Percentiles rank a stretch among this genome's conserved stretches.
These are phyloP conservation scores for Wickerhamomyces chambardii DNA, from an alignment of 805 yeast genomes.

Conservation along the genomic window DNA sequence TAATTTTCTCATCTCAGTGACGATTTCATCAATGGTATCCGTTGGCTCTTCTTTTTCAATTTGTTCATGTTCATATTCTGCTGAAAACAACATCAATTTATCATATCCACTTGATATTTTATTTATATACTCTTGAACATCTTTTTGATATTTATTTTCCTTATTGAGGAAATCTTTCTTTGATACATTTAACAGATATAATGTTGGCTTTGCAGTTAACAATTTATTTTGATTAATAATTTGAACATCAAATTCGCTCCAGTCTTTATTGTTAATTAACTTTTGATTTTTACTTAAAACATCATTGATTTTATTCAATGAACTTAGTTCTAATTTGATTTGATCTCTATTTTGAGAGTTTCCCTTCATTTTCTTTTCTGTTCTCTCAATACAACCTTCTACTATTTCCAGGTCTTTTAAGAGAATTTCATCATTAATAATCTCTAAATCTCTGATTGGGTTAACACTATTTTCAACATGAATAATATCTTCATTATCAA, in stretches of 20 bases:
- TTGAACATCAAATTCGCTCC: slow-evolving; percentile 59
- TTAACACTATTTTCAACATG: slow-evolving; percentile 68
- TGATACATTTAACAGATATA: slow-evolving; percentile 65
- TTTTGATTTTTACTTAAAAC: slow-evolving; percentile 55
- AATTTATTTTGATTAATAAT: slow-evolving; percentile 64
- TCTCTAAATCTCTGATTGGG: slow-evolving; percentile 68
- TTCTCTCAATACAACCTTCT: slow-evolving; percentile 44
- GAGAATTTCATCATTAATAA: slow-evolving; percentile 68
- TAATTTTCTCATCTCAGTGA: slow-evolving; percentile 55
- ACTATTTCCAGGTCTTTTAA: slow-evolving; percentile 70
- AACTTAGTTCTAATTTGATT: slow-evolving; percentile 31
- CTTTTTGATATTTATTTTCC: slow-evolving; percentile 38
- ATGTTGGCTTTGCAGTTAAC: slow-evolving; percentile 84
- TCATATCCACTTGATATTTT: slow-evolving; percentile 55
- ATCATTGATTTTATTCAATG: slow-evolving; percentile 31
- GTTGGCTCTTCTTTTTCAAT: slow-evolving; percentile 23
- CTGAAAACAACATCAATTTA: slow-evolving; percentile 60
- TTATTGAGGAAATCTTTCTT: slow-evolving; percentile 54
- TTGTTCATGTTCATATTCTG: slow-evolving; percentile 34
- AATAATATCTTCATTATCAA: slow-evolving; percentile 66
- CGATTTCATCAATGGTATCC: slow-evolving; percentile 56
- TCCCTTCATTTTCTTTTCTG: slow-evolving; percentile 29
- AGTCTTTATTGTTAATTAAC: slow-evolving; percentile 48
- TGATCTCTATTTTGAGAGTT: slow-evolving; percentile 38
- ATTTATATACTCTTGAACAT: slow-evolving; percentile 57